Conservation (phyloP, 768 basidiomycete genomes). For the Rhodotorula babjevae region DNA sequence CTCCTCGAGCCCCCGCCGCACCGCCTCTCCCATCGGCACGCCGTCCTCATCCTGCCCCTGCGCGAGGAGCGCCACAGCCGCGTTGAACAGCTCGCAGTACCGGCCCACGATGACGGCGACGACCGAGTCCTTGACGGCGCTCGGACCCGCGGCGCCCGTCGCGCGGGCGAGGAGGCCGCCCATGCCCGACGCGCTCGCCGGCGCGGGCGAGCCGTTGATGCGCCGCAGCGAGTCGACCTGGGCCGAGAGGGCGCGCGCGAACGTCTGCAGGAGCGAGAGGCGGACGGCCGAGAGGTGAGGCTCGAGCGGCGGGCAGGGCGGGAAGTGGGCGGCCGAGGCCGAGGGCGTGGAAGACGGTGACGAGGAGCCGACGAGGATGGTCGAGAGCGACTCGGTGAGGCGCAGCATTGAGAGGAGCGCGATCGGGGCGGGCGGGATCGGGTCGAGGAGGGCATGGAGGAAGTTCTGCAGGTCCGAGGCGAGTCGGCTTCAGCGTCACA, state of each 20-base stretch:
- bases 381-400: slow-evolving; percentile 72
- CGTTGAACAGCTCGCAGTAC: slow-evolving; percentile 76
- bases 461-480: slow-evolving; percentile 56
- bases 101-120: slow-evolving; percentile 66
- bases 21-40: background rate
- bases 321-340: slow-evolving; percentile 37
- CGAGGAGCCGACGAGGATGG: slow-evolving; percentile 67
- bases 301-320: slow-evolving; percentile 74
- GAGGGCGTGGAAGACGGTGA: slow-evolving; percentile 64
- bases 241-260: slow-evolving; percentile 80
- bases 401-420: slow-evolving; percentile 87
- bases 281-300: slow-evolving; percentile 73
- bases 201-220: slow-evolving; percentile 64
- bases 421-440: slow-evolving; percentile 60
- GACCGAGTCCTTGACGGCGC: slow-evolving; percentile 62
- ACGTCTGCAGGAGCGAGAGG: slow-evolving; percentile 86
- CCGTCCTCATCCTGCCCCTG: slow-evolving; percentile 47
- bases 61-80: slow-evolving; percentile 61
- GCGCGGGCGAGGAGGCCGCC: slow-evolving; percentile 58
- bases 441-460: slow-evolving; percentile 63
- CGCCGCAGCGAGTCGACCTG: slow-evolving; percentile 77
- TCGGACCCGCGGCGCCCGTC: slow-evolving; percentile 40
- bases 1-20: background rate
- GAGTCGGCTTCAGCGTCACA: background rate
- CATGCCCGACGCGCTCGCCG: slow-evolving; percentile 47